Percentiles rank a stretch among this genome's conserved stretches.
phyloP scores from a whole-genome alignment of 345 rosid species.

The Schrenkiella parvula region DNA sequence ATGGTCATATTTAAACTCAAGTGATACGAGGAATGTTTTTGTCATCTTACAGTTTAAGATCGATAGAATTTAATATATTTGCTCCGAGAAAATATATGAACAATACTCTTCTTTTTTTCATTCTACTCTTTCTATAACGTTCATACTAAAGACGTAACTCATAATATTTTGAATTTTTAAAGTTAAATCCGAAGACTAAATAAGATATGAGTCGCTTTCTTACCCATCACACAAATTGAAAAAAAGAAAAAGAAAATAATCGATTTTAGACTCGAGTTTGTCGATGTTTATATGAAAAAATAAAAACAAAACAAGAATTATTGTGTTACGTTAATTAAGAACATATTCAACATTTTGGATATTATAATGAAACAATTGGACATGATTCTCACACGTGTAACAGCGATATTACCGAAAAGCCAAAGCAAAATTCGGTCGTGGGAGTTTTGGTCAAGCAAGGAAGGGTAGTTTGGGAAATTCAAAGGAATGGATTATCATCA shows the following conservation, averaged over 20 bases:
- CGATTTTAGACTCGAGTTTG: background rate
- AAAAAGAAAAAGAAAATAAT: background rate
- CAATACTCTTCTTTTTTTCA: background rate
- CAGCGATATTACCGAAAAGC: background rate
- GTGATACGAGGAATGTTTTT: background rate
- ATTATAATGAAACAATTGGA: background rate
- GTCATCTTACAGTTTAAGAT: constrained; percentile 5
- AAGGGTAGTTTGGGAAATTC: background rate
- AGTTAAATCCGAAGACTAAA: background rate
- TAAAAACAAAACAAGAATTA: background rate
- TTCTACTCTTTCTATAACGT: background rate
- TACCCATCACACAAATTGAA: background rate
- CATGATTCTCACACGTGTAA: background rate
- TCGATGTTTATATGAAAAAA: background rate
- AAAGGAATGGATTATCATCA: background rate
- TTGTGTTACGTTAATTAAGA: background rate
- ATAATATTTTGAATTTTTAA: background rate
- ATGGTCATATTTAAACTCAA: background rate
- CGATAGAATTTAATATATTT: background rate
- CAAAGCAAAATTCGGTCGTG: constrained; percentile 1
- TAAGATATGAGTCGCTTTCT: background rate
- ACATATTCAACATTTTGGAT: background rate
- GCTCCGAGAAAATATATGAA: background rate
- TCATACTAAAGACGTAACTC: background rate
- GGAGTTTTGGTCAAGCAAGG: constrained; percentile 23